Percentiles rank a stretch among this genome's conserved stretches.
Evolutionary conservation across 78 protist species (phyloP).

Genomic region (Diacronema lutheri): DNA sequence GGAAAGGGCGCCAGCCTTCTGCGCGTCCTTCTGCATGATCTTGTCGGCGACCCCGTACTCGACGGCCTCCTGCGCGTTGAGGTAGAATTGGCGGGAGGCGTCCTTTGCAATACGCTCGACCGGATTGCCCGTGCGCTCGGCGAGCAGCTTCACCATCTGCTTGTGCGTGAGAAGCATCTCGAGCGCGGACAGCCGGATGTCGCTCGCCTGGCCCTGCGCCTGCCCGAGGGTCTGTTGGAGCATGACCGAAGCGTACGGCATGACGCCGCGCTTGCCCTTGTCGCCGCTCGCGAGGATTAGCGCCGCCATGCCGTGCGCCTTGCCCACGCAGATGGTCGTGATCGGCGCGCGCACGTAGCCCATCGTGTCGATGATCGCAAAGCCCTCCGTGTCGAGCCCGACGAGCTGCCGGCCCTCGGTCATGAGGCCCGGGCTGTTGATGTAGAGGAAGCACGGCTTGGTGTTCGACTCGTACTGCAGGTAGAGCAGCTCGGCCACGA

Average conservation of each 20-base stretch:
- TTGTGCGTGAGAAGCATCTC: not conserved
- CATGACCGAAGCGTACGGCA: not conserved
- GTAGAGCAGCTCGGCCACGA: slow-evolving; percentile 12
- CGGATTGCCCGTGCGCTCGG: not conserved
- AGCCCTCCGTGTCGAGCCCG: slow-evolving; percentile 14
- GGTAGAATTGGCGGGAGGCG: not conserved
- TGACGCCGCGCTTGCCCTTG: not conserved
- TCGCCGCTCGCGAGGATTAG: slow-evolving; percentile 10
- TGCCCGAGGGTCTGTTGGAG: not conserved
- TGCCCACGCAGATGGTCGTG: not conserved
- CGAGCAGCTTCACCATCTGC: not conserved
- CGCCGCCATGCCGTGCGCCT: slow-evolving; percentile 19
- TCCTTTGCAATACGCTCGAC: not conserved
- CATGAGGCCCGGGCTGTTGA: not conserved
- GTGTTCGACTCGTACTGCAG: not conserved
- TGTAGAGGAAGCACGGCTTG: not conserved
- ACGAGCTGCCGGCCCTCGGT: not conserved
- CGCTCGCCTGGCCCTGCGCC: not conserved
- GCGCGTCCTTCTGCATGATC: not conserved
- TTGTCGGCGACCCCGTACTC: slow-evolving; percentile 14
- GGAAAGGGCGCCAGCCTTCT: no score
- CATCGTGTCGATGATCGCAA: slow-evolving; percentile 23
- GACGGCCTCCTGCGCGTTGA: not conserved
- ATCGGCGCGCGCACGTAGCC: not conserved
- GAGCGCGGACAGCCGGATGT: not conserved